Percentiles rank a stretch among this genome's conserved stretches.
Conservation (phyloP, 495 filamentous ascomycete genomes). For the Aspergillus panamensis region DNA sequence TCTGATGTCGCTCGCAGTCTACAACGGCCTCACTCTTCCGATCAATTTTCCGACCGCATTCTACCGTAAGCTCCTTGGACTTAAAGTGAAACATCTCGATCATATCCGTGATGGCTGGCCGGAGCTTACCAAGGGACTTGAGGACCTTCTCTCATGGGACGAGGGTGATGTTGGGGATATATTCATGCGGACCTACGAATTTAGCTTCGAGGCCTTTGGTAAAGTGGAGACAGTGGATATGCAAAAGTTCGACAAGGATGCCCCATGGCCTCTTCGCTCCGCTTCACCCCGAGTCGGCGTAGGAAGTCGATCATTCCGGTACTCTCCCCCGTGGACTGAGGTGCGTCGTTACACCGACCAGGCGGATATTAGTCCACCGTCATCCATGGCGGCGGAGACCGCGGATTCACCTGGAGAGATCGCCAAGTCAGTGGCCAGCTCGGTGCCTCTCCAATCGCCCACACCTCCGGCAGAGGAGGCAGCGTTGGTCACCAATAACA, state of each 20-base stretch:
- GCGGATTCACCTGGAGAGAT: conserved; percentile 21
- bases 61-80: conserved; percentile 73
- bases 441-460: conserved; percentile 23
- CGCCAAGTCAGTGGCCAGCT: conserved; percentile 19
- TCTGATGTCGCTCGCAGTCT: conserved; percentile 85
- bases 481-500: conserved; percentile 64
- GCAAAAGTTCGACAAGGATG: conserved; percentile 39
- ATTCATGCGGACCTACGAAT: conserved; percentile 79
- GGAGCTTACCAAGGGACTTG: conserved; percentile 68
- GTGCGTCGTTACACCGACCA: conserved; percentile 22
- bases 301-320: conserved; percentile 11
- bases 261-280: conserved; percentile 34
- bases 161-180: conserved; percentile 78
- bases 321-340: conserved; percentile 28
- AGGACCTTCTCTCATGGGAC: conserved; percentile 66
- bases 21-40: conserved; percentile 88
- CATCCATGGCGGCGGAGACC: conserved; percentile 27
- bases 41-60: conserved; percentile 81
- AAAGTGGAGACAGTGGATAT: conserved; percentile 54
- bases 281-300: neutral
- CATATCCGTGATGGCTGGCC: conserved; percentile 89
- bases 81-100: conserved; percentile 59
- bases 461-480: conserved; percentile 34
- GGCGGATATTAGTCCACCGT: conserved; percentile 23
- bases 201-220: conserved; percentile 70